A percentile compares a stretch with the other conserved stretches of the same genome.
Evolutionary conservation across 345 rosid species (phyloP).

Genomic region (Linum tenue): DNA sequence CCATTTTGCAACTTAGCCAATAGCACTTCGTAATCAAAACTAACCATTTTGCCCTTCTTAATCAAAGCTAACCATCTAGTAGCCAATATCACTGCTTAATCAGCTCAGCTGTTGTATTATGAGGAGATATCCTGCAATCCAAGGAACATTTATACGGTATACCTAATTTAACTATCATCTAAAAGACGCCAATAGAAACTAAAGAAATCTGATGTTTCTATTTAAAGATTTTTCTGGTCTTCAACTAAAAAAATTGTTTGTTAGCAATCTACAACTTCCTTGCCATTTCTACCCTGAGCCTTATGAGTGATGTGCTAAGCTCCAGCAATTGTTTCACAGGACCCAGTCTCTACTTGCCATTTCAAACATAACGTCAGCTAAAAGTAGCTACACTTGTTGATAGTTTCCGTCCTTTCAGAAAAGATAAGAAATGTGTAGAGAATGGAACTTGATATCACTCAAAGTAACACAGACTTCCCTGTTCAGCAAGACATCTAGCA

Average conservation of each 20-base stretch:
- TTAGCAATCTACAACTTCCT: background rate
- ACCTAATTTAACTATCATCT: background rate
- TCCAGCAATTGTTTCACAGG: background rate
- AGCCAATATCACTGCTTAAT: background rate
- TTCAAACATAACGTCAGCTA: too few species aligned
- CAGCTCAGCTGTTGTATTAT: background rate
- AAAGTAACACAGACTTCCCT: background rate
- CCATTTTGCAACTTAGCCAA: background rate
- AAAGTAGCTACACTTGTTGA: too few species aligned
- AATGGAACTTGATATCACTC: background rate
- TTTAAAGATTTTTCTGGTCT: background rate
- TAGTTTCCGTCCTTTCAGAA: too few species aligned
- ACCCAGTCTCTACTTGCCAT: background rate
- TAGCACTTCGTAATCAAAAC: background rate
- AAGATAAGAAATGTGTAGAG: background rate
- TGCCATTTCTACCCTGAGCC: background rate
- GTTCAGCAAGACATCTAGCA: background rate
- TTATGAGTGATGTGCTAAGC: background rate
- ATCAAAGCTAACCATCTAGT: background rate
- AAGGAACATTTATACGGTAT: background rate
- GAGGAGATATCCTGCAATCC: background rate
- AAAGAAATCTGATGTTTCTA: background rate
- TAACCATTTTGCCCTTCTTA: background rate
- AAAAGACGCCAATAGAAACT: background rate
- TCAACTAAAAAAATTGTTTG: too few species aligned